Conservation (phyloP, 371 early-diverging fungal genomes). For the Lichtheimia hyalospora region DNA sequence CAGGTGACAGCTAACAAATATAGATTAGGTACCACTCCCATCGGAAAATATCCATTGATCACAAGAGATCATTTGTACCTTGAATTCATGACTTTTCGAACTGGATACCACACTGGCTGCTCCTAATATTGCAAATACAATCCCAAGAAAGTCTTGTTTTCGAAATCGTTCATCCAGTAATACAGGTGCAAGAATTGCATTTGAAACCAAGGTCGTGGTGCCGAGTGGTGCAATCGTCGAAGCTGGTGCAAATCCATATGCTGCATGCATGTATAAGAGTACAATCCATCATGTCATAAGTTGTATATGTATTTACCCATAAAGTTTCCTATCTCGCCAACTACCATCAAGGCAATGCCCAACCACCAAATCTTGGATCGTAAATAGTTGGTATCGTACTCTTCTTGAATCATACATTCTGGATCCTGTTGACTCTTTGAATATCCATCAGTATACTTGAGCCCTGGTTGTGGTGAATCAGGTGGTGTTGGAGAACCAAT, state of each 20-base stretch:
- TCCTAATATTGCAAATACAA: slow-evolving; percentile 58
- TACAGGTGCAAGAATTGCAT: slow-evolving; percentile 67
- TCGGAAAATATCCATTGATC: not conserved
- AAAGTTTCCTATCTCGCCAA: slow-evolving; percentile 51
- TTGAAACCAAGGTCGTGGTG: slow-evolving; percentile 62
- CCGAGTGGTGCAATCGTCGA: slow-evolving; percentile 73
- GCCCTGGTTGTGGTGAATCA: slow-evolving; percentile 2
- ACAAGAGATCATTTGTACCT: slow-evolving; percentile 25
- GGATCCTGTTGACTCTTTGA: not conserved
- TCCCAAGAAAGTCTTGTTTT: slow-evolving; percentile 54
- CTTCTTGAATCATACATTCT: not conserved
- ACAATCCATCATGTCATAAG: not conserved
- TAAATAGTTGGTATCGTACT: slow-evolving; percentile 34
- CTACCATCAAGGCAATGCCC: slow-evolving; percentile 61
- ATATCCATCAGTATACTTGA: not conserved
- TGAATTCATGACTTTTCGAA: slow-evolving; percentile 47
- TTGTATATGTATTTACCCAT: slow-evolving; percentile 19
- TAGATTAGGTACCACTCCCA: not conserved
- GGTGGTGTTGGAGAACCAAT: slow-evolving; percentile 2
- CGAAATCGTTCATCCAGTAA: slow-evolving; percentile 62
- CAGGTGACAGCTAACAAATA: slow-evolving; percentile 49
- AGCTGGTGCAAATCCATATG: slow-evolving; percentile 73
- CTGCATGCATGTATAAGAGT: slow-evolving; percentile 17
- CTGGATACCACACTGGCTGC: slow-evolving; percentile 64
- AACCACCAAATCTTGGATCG: slow-evolving; percentile 64